Conservation (phyloP, 805 yeast genomes). For the Sugiyamaella boreocaroliniensis region DNA sequence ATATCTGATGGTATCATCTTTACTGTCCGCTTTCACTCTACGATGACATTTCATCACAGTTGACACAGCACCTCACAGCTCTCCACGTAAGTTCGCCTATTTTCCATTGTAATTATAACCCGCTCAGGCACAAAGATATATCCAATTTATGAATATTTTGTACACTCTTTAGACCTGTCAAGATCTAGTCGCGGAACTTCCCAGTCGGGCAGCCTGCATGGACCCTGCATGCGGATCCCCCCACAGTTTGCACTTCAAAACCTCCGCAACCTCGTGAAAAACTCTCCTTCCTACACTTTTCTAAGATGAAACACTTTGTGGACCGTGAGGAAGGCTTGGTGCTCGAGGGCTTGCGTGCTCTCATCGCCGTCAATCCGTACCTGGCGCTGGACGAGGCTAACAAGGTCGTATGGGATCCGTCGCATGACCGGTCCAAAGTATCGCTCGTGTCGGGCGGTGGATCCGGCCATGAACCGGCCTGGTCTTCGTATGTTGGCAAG, state of each 20-base stretch:
- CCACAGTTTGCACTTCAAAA: neutral
- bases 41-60: no score
- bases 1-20: no score
- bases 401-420: conserved; percentile 2
- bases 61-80: no score
- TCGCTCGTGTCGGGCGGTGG: conserved; percentile 87
- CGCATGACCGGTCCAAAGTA: conserved; percentile 32
- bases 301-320: conserved; percentile 5
- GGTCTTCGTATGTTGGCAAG: conserved; percentile 86
- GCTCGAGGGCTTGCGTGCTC: conserved; percentile 1
- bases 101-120: no score
- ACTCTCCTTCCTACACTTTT: neutral
- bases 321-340: conserved; percentile 4
- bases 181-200: neutral
- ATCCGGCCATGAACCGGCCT: conserved; percentile 92
- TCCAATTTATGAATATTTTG: no score
- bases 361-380: conserved; percentile 3
- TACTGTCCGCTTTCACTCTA: no score
- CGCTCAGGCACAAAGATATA: no score
- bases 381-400: conserved; percentile 1
- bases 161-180: no score
- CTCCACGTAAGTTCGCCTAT: no score
- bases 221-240: neutral
- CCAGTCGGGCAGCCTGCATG: neutral
- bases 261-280: neutral